Evolutionary conservation across 2,329 filamentous ascomycete genomes (phyloP).

Genomic region (Xylaria sp.): DNA sequence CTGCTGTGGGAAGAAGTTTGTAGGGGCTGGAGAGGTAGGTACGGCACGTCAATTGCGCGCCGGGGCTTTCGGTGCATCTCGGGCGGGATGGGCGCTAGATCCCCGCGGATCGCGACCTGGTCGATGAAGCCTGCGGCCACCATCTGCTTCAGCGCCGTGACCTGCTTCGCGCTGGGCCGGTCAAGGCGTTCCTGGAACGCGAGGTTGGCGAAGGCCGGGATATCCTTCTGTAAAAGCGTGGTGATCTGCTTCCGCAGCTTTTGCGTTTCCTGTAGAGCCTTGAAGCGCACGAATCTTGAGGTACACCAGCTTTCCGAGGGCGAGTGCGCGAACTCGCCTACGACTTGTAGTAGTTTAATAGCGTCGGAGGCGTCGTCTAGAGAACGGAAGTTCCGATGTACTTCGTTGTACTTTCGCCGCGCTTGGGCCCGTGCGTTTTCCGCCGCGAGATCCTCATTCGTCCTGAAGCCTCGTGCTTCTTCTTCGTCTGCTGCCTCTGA

Average conservation of each 20-base stretch:
- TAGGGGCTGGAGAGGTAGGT: conserved; percentile 81
- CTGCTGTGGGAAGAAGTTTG: conserved; percentile 44
- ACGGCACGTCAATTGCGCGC: conserved; percentile 91
- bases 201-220: conserved; percentile 66
- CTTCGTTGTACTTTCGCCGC: conserved; percentile 67
- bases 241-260: conserved; percentile 85
- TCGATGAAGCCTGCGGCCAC: conserved; percentile 92
- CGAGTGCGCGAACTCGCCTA: conserved; percentile 82
- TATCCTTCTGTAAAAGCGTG: conserved; percentile 77
- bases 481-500: conserved; percentile 48
- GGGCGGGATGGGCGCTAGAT: conserved; percentile 77
- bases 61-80: conserved; percentile 72
- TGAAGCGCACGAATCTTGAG: conserved; percentile 83
- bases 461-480: conserved; percentile 51
- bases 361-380: conserved; percentile 86
- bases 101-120: conserved; percentile 89
- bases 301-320: conserved; percentile 74
- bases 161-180: conserved; percentile 68
- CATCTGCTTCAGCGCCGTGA: conserved; percentile 87
- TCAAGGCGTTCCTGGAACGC: conserved; percentile 62
- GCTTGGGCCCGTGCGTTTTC: conserved; percentile 72
- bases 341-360: conserved; percentile 86
- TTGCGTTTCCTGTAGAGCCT: conserved; percentile 83
- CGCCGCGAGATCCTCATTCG: conserved; percentile 71
- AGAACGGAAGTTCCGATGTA: conserved; percentile 78